phyloP scores from a whole-genome alignment of 192 early-diverging fungal genomes.

The Backusella parvicylindrica region DNA sequence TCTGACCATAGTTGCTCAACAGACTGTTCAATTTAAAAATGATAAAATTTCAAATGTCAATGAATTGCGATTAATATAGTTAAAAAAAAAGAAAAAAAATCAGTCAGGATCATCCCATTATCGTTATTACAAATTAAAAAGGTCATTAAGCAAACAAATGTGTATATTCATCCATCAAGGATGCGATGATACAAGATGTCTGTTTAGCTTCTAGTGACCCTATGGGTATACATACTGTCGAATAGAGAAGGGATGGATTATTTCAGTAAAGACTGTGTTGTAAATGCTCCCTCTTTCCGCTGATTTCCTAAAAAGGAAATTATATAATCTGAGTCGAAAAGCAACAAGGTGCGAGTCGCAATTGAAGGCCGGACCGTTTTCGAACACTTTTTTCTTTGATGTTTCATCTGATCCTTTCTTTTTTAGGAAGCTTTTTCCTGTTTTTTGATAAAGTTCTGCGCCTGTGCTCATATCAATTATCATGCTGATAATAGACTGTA shows the following conservation, averaged over 20 bases:
- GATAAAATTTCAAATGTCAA: background rate
- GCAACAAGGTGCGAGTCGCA: background rate
- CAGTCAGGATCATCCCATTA: background rate
- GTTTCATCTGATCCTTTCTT: background rate
- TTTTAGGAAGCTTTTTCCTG: background rate
- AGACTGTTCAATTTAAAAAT: background rate
- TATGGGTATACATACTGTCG: slow-evolving; percentile 16
- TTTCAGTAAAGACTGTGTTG: background rate
- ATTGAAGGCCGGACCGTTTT: background rate
- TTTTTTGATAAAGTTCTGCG: background rate
- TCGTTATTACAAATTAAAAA: background rate
- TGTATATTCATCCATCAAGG: background rate
- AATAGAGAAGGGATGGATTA: slow-evolving; percentile 10
- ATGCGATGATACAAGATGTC: background rate
- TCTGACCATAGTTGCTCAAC: slow-evolving; percentile 65
- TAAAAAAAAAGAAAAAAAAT: background rate
- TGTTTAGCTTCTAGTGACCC: background rate
- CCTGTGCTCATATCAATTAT: background rate
- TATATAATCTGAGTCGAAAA: background rate
- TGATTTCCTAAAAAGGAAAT: background rate
- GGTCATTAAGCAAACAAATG: background rate
- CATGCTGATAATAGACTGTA: background rate
- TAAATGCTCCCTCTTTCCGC: background rate
- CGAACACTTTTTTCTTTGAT: background rate
- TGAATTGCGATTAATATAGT: background rate